These are phyloP conservation scores for Boletus rubescentipes DNA, from an alignment of 768 basidiomycete genomes.

Conservation along the genomic window DNA sequence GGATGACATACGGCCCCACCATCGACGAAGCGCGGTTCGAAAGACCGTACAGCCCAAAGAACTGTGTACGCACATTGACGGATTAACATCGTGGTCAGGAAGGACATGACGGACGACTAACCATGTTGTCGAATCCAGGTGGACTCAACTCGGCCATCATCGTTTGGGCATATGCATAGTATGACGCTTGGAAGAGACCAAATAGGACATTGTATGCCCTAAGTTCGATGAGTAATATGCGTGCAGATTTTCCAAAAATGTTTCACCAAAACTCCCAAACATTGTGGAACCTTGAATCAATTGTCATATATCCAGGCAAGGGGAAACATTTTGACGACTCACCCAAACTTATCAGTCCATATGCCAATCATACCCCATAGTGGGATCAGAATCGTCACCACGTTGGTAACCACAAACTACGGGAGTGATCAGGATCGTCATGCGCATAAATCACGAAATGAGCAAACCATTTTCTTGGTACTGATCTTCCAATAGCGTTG, in stretches of 20 bases:
- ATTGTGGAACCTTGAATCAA: constrained; percentile 60
- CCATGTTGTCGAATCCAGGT: constrained; percentile 85
- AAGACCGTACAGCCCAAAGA: constrained; percentile 84
- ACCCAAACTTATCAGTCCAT: constrained; percentile 77
- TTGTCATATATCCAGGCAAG: constrained; percentile 1
- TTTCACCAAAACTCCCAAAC: constrained; percentile 83
- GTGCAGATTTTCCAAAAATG: not conserved
- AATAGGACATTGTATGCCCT: constrained; percentile 81
- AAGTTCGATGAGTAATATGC: not conserved
- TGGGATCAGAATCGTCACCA: constrained; percentile 74
- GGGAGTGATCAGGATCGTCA: not conserved
- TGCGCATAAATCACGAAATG: no score
- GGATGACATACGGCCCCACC: constrained; percentile 84
- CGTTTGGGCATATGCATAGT: constrained; percentile 83
- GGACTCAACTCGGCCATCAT: constrained; percentile 91
- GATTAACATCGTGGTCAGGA: not conserved
- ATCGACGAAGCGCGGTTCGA: constrained; percentile 85
- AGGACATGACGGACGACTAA: constrained; percentile 13
- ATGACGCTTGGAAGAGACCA: constrained; percentile 83
- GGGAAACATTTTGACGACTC: constrained; percentile 13
- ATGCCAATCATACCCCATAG: constrained; percentile 87
- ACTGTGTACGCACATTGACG: constrained; percentile 45
- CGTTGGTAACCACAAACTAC: constrained; percentile 75
- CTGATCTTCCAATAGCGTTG: constrained; percentile 76
- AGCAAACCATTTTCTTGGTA: constrained; percentile 75